phyloP scores from a whole-genome alignment of 345 rosid genomes.

The Gossypium raimondii region DNA sequence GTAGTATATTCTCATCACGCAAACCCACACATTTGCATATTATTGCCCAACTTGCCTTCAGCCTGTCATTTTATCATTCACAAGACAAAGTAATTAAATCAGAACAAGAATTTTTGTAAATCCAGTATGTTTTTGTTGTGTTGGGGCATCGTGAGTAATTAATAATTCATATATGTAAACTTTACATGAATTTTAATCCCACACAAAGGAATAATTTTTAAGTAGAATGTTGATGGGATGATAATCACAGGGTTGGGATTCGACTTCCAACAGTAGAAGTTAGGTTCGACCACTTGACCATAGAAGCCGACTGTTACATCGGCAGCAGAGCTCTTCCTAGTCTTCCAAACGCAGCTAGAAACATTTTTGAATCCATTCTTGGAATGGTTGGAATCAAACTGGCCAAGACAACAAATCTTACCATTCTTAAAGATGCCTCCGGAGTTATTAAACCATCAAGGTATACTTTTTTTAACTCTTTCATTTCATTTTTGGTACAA shows the following conservation, averaged over 20 bases:
- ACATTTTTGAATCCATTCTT: conserved; percentile 59
- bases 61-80: no score
- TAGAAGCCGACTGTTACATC: conserved; percentile 70
- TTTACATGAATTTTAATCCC: no score
- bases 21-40: no score
- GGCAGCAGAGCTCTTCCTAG: conserved; percentile 87
- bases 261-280: conserved; percentile 74
- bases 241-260: conserved; percentile 62
- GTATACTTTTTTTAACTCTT: conserved; percentile 23
- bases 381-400: conserved; percentile 48
- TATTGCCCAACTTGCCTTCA: no score
- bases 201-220: no score
- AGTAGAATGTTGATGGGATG: neutral
- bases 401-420: conserved; percentile 65
- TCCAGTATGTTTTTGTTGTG: neutral
- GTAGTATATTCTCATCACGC: no score
- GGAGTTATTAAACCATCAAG: conserved; percentile 77
- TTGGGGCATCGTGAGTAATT: neutral
- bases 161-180: neutral
- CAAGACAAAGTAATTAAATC: neutral
- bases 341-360: conserved; percentile 62
- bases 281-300: conserved; percentile 53
- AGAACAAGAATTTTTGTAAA: neutral
- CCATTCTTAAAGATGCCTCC: conserved; percentile 71
- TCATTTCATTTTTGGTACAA: neutral